Percentiles rank a stretch among this genome's conserved stretches.
Evolutionary conservation across 2,329 filamentous ascomycete genomes (phyloP).

Genomic region (Beauveria asiatica): DNA sequence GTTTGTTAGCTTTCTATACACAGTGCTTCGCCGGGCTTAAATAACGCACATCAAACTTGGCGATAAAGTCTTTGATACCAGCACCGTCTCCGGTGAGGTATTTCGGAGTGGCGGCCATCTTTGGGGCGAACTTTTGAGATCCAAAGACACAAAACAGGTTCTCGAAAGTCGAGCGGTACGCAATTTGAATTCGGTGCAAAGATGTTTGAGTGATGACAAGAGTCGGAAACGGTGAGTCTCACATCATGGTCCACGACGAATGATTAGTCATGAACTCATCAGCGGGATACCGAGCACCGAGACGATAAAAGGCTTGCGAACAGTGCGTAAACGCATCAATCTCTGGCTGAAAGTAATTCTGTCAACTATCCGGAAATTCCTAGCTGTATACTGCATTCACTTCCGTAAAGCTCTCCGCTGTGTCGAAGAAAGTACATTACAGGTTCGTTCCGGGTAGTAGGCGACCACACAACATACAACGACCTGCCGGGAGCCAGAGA

Average conservation of each 20-base stretch:
- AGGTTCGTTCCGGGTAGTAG: neutral
- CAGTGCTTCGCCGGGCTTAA: constrained; percentile 8
- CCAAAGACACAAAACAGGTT: neutral
- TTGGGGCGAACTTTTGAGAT: neutral
- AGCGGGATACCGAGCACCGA: neutral
- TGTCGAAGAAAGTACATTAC: too few species aligned
- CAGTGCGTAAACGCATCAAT: neutral
- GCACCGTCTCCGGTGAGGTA: constrained; percentile 72
- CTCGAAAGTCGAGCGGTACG: neutral
- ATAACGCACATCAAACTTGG: constrained; percentile 77
- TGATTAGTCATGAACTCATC: constrained; percentile 4
- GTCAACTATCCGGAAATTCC: too few species aligned
- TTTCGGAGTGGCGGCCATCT: constrained; percentile 30
- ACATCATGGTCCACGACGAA: neutral
- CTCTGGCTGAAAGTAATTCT: neutral
- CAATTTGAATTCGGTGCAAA: neutral
- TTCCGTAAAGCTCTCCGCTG: neutral
- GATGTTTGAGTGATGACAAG: neutral
- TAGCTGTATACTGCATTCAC: too few species aligned
- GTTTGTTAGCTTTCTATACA: neutral
- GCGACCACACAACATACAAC: neutral
- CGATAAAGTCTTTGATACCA: constrained; percentile 74
- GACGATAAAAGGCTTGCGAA: too few species aligned
- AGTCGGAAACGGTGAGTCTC: neutral
- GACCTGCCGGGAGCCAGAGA: too few species aligned